Percentiles rank a stretch among this genome's conserved stretches.
Conservation (phyloP, 768 basidiomycete genomes). For the Hortiboletus flavorubellus region DNA sequence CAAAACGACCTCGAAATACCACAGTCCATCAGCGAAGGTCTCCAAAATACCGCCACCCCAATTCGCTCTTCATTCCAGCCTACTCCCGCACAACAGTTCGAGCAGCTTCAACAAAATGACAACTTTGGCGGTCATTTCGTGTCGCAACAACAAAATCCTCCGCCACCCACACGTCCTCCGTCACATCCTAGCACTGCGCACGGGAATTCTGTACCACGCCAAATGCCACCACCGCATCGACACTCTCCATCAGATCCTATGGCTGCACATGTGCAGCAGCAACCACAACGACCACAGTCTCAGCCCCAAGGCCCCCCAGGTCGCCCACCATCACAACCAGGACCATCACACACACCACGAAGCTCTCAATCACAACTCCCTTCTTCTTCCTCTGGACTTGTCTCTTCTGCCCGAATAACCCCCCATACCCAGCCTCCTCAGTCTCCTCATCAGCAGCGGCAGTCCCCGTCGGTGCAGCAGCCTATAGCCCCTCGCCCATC, state of each 20-base stretch:
- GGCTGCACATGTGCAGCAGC: slow-evolving; percentile 35
- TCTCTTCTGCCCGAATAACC: slow-evolving; percentile 32
- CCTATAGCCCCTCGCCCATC: slow-evolving; percentile 38
- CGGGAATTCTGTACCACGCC: slow-evolving; percentile 31
- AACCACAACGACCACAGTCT: slow-evolving; percentile 55
- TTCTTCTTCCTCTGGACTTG: slow-evolving; percentile 26
- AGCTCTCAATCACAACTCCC: slow-evolving; percentile 35
- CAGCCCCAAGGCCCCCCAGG: slow-evolving; percentile 52
- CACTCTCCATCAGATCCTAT: slow-evolving; percentile 49
- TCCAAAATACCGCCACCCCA: slow-evolving; percentile 36
- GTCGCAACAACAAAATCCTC: slow-evolving; percentile 38
- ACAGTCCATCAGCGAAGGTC: slow-evolving; percentile 40
- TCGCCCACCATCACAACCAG: slow-evolving; percentile 49
- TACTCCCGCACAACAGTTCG: slow-evolving; percentile 64
- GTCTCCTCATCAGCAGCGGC: slow-evolving; percentile 31
- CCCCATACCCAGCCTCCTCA: slow-evolving; percentile 34
- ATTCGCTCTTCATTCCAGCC: slow-evolving; percentile 43
- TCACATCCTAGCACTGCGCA: slow-evolving; percentile 37
- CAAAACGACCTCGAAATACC: slow-evolving; percentile 49
- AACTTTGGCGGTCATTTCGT: slow-evolving; percentile 34
- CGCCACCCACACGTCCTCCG: slow-evolving; percentile 41
- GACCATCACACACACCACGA: slow-evolving; percentile 48
- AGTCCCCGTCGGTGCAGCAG: slow-evolving; percentile 34
- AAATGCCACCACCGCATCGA: slow-evolving; percentile 37
- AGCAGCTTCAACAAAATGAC: slow-evolving; percentile 48